These are phyloP conservation scores for Tephrocybe sp. DNA, from an alignment of 768 basidiomycete species.

Conservation along the genomic window DNA sequence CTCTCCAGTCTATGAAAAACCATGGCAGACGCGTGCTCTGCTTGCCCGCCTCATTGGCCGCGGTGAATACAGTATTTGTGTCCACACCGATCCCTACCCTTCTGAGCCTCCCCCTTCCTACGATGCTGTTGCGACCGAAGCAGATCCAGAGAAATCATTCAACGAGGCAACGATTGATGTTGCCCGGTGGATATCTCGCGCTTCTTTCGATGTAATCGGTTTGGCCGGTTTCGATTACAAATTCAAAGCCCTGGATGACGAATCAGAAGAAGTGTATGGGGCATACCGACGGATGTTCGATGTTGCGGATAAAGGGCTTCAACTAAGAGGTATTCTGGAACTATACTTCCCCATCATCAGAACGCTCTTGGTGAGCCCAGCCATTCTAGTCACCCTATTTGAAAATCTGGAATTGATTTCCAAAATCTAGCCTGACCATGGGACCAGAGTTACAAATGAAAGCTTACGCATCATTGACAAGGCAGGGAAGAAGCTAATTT, in stretches of 20 bases:
- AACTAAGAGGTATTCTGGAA: slow-evolving; percentile 37
- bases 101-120: slow-evolving; percentile 11
- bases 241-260: slow-evolving; percentile 47
- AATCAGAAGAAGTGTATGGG: slow-evolving; percentile 44
- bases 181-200: slow-evolving; percentile 56
- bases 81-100: neutral
- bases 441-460: slow-evolving; percentile 34
- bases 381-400: neutral
- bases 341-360: slow-evolving; percentile 46
- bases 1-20: slow-evolving; percentile 49
- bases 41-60: slow-evolving; percentile 47
- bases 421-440: slow-evolving; percentile 38
- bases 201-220: slow-evolving; percentile 64
- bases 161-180: slow-evolving; percentile 43
- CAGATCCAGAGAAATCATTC: slow-evolving; percentile 12
- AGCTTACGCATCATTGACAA: slow-evolving; percentile 37
- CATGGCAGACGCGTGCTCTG: slow-evolving; percentile 51
- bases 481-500: slow-evolving; percentile 41
- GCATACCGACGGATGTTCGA: slow-evolving; percentile 51
- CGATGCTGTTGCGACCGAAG: slow-evolving; percentile 7
- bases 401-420: neutral
- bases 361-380: slow-evolving; percentile 40
- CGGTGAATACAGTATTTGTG: slow-evolving; percentile 29
- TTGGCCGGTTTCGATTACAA: slow-evolving; percentile 53
- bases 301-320: slow-evolving; percentile 44